These are phyloP conservation scores for Paramecium primaurelia DNA, from an alignment of 73 alveolate species.

Conservation along the genomic window DNA sequence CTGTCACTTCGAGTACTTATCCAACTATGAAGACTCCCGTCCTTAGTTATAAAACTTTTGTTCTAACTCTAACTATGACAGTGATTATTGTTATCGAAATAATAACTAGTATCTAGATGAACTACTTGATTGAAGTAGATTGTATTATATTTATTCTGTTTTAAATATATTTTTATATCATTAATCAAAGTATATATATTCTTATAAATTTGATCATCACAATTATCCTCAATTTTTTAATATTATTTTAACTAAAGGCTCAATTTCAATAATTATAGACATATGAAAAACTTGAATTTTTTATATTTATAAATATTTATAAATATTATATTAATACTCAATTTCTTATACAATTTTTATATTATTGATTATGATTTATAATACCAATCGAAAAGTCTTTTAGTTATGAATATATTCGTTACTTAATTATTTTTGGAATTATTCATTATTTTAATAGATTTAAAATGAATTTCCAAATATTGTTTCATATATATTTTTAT, in stretches of 20 bases:
- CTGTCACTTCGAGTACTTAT: not conserved
- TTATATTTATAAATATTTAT: not conserved
- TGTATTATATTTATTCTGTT: not conserved
- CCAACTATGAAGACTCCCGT: not conserved
- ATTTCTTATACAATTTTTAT: not conserved
- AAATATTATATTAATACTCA: not conserved
- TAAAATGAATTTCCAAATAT: not conserved
- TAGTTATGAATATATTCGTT: too few species aligned
- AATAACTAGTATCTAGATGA: not conserved
- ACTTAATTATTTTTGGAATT: too few species aligned
- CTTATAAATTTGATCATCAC: not conserved
- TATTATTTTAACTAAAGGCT: not conserved
- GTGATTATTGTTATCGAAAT: not conserved
- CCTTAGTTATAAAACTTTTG: slow-evolving; percentile 17
- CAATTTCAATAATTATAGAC: not conserved
- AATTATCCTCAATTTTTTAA: not conserved
- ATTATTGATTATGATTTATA: not conserved
- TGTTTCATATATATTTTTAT: not conserved
- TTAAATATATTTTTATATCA: not conserved
- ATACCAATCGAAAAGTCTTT: not conserved
- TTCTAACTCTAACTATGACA: not conserved
- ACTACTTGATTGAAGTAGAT: not conserved
- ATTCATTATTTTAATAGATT: too few species aligned
- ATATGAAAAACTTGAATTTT: not conserved
- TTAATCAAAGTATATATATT: not conserved